Evolutionary conservation across 2,329 filamentous ascomycete species (phyloP).

Genomic region (Hirsutella thompsonii): DNA sequence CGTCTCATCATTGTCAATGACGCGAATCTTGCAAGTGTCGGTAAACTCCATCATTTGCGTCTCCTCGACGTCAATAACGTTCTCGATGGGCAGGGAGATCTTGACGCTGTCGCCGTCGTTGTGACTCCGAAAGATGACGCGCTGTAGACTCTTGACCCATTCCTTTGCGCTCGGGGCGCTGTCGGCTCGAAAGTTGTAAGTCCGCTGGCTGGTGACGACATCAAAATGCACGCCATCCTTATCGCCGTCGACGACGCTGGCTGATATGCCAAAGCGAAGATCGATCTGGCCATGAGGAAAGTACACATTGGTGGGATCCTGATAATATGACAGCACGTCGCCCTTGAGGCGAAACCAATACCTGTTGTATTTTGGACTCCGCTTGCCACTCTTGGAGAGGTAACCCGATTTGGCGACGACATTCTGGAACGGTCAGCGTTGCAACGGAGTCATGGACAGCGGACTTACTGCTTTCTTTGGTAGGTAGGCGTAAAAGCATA

Average conservation of each 20-base stretch:
- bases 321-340: slow-evolving; percentile 83
- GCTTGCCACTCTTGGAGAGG: slow-evolving; percentile 75
- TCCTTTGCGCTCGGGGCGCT: slow-evolving; percentile 80
- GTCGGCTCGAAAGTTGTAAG: slow-evolving; percentile 81
- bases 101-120: slow-evolving; percentile 97
- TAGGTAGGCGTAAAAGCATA: slow-evolving; percentile 96
- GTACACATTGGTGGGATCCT: slow-evolving; percentile 72
- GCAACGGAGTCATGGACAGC: not conserved
- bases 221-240: slow-evolving; percentile 68
- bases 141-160: slow-evolving; percentile 89
- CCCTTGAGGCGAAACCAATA: slow-evolving; percentile 93
- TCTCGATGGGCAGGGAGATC: slow-evolving; percentile 78
- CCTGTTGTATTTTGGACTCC: slow-evolving; percentile 75
- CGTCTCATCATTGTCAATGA: slow-evolving; percentile 87
- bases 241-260: slow-evolving; percentile 62
- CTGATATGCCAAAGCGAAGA: slow-evolving; percentile 80
- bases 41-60: slow-evolving; percentile 83
- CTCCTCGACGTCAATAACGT: slow-evolving; percentile 86
- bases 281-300: slow-evolving; percentile 89
- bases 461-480: slow-evolving; percentile 70
- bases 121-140: slow-evolving; percentile 89
- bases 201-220: slow-evolving; percentile 69
- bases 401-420: slow-evolving; percentile 76
- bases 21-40: slow-evolving; percentile 84
- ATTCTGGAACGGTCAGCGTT: slow-evolving; percentile 33